Evolutionary conservation across 2,329 filamentous ascomycete genomes (phyloP), one percentile per base, ranked within the genome.

Genomic region (Aspergillus quadrilineatus): DNA sequence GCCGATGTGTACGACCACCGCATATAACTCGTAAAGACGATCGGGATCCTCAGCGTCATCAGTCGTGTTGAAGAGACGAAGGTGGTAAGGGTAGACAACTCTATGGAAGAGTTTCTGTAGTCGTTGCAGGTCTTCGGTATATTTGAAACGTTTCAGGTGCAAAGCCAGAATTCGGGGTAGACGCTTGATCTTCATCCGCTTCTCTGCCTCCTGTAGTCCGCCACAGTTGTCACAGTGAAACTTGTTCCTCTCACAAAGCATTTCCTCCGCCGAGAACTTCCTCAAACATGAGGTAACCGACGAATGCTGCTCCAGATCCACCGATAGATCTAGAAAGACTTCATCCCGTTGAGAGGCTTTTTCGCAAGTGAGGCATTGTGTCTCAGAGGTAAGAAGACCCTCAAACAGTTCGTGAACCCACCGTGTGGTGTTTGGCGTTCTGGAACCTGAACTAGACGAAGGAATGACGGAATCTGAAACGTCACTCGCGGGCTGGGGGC

Each of bases 361-460:
- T 74, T 99, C 94, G 74, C 94, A 99, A 0, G 93, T 97, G 64
- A 99, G 78, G 73, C 94, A 99, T 71, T 93, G 89, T 34, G 94
- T 99, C 77, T 99, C 94, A 8, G 94, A 99, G 4, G 92, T 96
- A 64, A 99, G 78, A 2, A 92, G 88, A 26, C 94, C 94, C 73
- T 99, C 93, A 65, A 99, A 99, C 37, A 99, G 87, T 68, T 97
- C 92, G 74, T 97, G 93, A 26, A 99, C 93, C 93, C 94, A 97
- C 60, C 91, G 86, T 1, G 87, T 89, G 28, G 87, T 88, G 51
- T 84, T 86, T 0, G 85, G 83, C 3, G 84, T 83, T 57, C 82
- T 81, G 1, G 80, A 77, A 10, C 75, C 73, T 2, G 74, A 73
- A 42, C 69, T 73, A 52, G 84, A 80, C 4, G 83, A 81, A 56